Evolutionary conservation across 2,329 filamentous ascomycete genomes (phyloP), one percentile per base, ranked within the genome.

Genomic region (Gaeumannomyces sp.): DNA sequence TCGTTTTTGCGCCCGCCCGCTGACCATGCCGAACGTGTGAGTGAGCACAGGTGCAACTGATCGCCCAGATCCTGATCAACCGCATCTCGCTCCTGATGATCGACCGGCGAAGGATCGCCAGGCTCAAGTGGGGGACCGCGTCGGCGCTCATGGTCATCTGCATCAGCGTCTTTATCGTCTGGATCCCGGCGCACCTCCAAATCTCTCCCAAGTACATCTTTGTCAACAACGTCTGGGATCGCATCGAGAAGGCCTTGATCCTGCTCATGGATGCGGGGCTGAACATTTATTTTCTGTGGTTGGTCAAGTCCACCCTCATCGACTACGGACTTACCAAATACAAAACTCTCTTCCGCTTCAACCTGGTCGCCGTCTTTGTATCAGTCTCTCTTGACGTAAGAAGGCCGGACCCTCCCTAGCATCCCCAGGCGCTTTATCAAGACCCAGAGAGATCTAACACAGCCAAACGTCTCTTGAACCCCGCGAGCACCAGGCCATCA

Each of bases 11-110:
- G 3, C 31, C 31, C 31, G 10, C 31, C 3, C 11, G 33, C 33
- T 35, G 33, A 35, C 33, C 33, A 14, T 14, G 11, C 11, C 11
- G 33, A 4, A 35, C 33, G 2, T 13, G 2, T 76, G 76, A 75
- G 69, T 71, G 14, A 68, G 76, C 35, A 33, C 66, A 66, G 65
- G 66, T 67, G 25, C 81, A 83, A 69, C 76, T 81, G 27, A 70
- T 83, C 1, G 78, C 80, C 71, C 80, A 83, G 66, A 83, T 83
- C 57, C 80, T 83, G 68, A 78, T 81, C 67, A 83, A 83, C 68
- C 77, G 81, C 31, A 76, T 82, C 5, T 73, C 76, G 0, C 74
- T 83, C 11, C 76, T 83, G 57, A 74, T 81, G 33, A 75, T 77
- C 28, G 71, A 79, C 66, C 75, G 73, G 3, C 69, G 64, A 0